Evolutionary conservation across 306 rosid genomes (phyloP).

Genomic region (Dalbergia cochinchinensis): DNA sequence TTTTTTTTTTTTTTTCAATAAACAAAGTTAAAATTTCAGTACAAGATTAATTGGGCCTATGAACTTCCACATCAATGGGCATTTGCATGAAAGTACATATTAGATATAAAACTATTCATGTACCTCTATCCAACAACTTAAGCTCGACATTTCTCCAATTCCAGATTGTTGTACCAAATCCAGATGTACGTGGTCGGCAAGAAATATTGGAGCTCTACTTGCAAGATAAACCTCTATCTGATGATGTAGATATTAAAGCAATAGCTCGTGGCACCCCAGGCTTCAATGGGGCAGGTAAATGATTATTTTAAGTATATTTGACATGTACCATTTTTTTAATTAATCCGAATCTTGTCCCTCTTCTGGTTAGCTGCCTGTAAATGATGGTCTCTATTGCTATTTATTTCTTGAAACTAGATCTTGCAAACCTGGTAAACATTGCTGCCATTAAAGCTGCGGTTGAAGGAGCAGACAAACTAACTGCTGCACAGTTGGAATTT

Average conservation of each 20-base stretch:
- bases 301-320: conserved; percentile 36
- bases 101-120: too few species aligned
- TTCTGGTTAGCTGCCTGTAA: conserved; percentile 24
- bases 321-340: conserved; percentile 28
- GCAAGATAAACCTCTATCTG: conserved; percentile 90
- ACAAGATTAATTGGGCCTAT: too few species aligned
- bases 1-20: too few species aligned
- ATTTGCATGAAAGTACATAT: too few species aligned
- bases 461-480: conserved; percentile 94
- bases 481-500: conserved; percentile 82
- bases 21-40: too few species aligned
- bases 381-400: conserved; percentile 24
- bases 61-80: too few species aligned
- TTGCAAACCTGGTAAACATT: conserved; percentile 95
- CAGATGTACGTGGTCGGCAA: conserved; percentile 96
- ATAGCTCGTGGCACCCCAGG: conserved; percentile 99
- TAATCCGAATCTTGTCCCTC: neutral
- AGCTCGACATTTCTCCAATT: conserved; percentile 38
- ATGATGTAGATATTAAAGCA: conserved; percentile 83
- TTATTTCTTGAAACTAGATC: conserved; percentile 65
- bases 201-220: conserved; percentile 96
- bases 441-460: conserved; percentile 99
- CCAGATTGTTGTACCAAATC: conserved; percentile 96
- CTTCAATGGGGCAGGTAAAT: conserved; percentile 94
- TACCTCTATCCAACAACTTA: too few species aligned